Conservation (phyloP, 177 flowering plant species). For the Vitis hybrid region DNA sequence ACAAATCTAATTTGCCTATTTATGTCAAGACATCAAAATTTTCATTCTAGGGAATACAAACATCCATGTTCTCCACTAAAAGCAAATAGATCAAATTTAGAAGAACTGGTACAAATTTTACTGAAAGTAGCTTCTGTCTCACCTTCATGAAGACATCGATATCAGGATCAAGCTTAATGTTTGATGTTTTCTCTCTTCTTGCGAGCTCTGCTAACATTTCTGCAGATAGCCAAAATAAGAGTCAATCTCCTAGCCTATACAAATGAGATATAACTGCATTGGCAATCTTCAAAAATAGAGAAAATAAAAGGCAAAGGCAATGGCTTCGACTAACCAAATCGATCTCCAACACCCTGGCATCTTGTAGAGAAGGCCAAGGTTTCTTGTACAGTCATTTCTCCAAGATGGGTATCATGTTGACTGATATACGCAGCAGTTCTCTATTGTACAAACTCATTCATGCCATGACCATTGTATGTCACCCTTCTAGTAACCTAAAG, state of each 20-base stretch:
- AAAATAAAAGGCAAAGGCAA: constrained; percentile 7
- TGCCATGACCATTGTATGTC: constrained; percentile 44
- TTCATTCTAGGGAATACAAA: no score
- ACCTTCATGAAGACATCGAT: constrained; percentile 45
- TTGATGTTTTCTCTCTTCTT: constrained; percentile 36
- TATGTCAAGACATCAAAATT: no score
- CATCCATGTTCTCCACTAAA: no score
- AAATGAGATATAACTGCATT: not conserved
- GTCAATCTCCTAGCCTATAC: not conserved
- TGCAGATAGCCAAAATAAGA: constrained; percentile 7
- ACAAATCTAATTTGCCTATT: no score
- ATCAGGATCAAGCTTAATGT: constrained; percentile 46
- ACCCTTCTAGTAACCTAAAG: constrained; percentile 35
- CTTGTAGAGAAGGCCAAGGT: constrained; percentile 42
- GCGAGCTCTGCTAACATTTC: constrained; percentile 36
- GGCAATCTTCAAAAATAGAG: no score
- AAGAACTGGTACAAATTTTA: not conserved
- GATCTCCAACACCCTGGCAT: constrained; percentile 45
- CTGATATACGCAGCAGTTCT: constrained; percentile 46
- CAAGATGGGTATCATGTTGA: constrained; percentile 43
- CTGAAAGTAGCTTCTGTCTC: not conserved
- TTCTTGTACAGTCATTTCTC: constrained; percentile 47
- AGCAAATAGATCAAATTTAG: no score
- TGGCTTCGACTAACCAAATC: constrained; percentile 31
- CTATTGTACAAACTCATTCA: constrained; percentile 48